phyloP scores from a whole-genome alignment of 306 rosid genomes.

The Trifolium subterraneum region DNA sequence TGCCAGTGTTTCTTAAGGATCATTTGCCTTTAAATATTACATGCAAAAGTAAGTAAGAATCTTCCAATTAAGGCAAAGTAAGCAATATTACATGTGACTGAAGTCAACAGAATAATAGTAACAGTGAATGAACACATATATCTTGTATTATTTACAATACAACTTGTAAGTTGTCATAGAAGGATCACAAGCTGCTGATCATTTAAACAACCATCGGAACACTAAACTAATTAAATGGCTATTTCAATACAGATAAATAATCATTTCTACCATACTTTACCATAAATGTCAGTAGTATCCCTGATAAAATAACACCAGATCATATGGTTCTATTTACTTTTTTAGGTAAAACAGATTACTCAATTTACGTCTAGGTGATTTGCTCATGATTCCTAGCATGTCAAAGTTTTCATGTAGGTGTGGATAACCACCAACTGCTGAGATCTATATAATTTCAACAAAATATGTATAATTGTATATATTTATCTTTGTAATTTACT shows the following conservation, averaged over 20 bases:
- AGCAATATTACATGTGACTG: too few species aligned
- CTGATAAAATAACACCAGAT: not conserved
- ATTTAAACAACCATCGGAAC: not conserved
- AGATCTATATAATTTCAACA: slow-evolving; percentile 7
- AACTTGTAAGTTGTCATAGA: not conserved
- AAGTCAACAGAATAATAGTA: too few species aligned
- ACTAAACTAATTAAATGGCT: not conserved
- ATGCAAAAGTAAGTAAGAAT: too few species aligned
- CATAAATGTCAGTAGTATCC: too few species aligned
- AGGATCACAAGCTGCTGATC: not conserved
- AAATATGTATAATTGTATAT: not conserved
- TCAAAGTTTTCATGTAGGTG: not conserved
- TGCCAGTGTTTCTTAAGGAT: too few species aligned
- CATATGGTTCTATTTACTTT: not conserved
- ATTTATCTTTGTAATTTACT: not conserved
- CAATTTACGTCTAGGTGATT: not conserved
- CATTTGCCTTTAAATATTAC: too few species aligned
- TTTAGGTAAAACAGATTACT: not conserved
- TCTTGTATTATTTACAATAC: too few species aligned
- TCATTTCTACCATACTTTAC: not conserved
- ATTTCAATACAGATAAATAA: not conserved
- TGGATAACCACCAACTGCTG: not conserved
- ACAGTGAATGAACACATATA: too few species aligned
- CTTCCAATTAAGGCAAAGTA: too few species aligned
- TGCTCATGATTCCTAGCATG: not conserved